Percentiles rank a stretch among this genome's conserved stretches.
phyloP scores from a whole-genome alignment of 805 yeast species.

The Nakazawaea peltata region DNA sequence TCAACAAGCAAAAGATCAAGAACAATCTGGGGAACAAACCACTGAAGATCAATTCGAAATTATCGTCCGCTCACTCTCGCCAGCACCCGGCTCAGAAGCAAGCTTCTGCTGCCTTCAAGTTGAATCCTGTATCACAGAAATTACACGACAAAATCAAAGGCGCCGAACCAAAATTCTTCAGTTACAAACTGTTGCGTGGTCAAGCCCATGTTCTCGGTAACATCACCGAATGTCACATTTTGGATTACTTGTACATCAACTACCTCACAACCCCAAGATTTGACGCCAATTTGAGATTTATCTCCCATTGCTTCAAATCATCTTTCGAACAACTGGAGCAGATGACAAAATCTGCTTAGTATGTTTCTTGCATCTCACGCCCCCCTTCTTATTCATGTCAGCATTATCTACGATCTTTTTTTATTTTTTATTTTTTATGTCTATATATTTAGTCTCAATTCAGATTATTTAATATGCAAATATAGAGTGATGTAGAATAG shows the following conservation, averaged over 20 bases:
- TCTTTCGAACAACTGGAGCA: conserved; percentile 9
- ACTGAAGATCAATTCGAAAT: background rate
- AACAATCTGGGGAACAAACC: background rate
- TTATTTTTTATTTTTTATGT: too few relatives aligned
- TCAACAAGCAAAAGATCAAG: conserved; percentile 2
- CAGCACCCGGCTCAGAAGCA: background rate
- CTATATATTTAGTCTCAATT: too few relatives aligned
- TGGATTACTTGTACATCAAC: conserved; percentile 10
- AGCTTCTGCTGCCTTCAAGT: background rate
- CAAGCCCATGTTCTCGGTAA: conserved; percentile 11
- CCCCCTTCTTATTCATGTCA: too few relatives aligned
- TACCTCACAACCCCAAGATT: conserved; percentile 8
- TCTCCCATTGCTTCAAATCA: conserved; percentile 7
- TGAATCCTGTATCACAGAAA: background rate
- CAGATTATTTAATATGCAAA: too few relatives aligned
- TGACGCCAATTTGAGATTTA: conserved; percentile 8
- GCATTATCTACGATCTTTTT: too few relatives aligned
- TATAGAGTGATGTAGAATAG: too few relatives aligned
- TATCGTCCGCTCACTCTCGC: background rate
- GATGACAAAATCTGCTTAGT: too few relatives aligned
- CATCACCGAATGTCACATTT: conserved; percentile 5
- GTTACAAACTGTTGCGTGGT: conserved; percentile 7
- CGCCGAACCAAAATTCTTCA: conserved; percentile 4
- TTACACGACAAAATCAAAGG: conserved; percentile 1
- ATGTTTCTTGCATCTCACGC: too few relatives aligned